Conservation (phyloP, 2,329 filamentous ascomycete genomes). For the Ceratocystis eucalypticola region DNA sequence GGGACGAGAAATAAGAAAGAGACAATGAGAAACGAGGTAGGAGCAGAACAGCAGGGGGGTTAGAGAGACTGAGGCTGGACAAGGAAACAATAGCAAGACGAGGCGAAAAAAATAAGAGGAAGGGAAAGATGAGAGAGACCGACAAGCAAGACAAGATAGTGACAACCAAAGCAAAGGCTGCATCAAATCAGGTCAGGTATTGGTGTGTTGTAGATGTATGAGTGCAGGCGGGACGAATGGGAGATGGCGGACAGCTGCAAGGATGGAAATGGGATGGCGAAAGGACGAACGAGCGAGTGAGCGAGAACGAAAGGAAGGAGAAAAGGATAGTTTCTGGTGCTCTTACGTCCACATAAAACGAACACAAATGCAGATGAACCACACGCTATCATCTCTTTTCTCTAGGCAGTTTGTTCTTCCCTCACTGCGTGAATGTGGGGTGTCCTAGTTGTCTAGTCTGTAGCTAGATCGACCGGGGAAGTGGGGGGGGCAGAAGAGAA, state of each 20-base stretch:
- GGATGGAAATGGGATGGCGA: neutral
- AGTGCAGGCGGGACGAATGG: neutral
- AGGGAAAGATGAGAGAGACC: neutral
- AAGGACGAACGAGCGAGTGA: neutral
- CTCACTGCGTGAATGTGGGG: neutral
- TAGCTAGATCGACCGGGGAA: constrained; percentile 12
- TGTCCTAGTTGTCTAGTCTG: neutral
- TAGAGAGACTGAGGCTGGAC: no score
- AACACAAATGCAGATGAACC: neutral
- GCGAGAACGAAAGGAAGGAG: neutral
- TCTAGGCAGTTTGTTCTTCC: neutral
- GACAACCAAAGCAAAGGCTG: neutral
- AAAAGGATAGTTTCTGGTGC: neutral
- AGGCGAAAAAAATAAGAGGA: neutral
- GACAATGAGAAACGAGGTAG: neutral
- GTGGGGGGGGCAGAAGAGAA: neutral
- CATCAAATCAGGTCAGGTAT: neutral
- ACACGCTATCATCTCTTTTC: neutral
- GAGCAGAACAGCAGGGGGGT: neutral
- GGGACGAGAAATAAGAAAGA: neutral
- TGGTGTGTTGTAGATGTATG: constrained; percentile 1
- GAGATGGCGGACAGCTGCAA: neutral
- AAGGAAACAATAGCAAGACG: neutral
- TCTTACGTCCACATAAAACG: no score
- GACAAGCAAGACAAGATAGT: neutral